Conservation (phyloP, 2,329 filamentous ascomycete genomes). For the Sporothrix humicola region DNA sequence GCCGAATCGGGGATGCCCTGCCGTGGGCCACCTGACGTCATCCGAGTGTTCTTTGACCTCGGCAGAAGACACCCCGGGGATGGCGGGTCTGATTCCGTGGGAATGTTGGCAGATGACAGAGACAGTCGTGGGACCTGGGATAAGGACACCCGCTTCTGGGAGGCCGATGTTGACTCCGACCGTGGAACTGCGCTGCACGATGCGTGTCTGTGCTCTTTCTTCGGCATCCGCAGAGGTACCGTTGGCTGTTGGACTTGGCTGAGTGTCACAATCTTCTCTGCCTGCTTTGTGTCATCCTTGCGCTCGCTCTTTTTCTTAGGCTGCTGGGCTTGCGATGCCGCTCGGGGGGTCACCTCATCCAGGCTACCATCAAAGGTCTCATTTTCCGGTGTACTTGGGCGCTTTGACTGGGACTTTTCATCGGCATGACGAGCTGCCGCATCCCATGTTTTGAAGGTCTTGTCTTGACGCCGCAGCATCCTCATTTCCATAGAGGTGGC, state of each 20-base stretch:
- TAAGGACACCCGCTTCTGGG: constrained; percentile 26
- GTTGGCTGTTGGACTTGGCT: constrained; percentile 11
- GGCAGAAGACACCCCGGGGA: constrained; percentile 34
- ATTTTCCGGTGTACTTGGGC: constrained; percentile 9
- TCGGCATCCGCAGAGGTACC: constrained; percentile 35
- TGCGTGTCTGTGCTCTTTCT: constrained; percentile 36
- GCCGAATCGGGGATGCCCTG: constrained; percentile 32
- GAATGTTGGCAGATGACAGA: constrained; percentile 24
- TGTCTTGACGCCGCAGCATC: constrained; percentile 27
- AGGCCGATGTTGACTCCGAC: constrained; percentile 1
- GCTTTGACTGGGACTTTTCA: background rate
- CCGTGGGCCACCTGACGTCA: constrained; percentile 18
- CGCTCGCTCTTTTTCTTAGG: background rate
- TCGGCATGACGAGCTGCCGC: background rate
- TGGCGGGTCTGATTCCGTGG: constrained; percentile 3
- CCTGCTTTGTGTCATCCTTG: background rate
- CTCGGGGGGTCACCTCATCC: constrained; percentile 36
- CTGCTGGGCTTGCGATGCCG: background rate
- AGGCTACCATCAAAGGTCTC: background rate
- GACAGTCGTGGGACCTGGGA: constrained; percentile 29
- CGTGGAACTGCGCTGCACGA: constrained; percentile 21
- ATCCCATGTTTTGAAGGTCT: background rate
- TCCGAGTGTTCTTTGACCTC: constrained; percentile 18
- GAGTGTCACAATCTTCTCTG: background rate
- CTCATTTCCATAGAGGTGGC: constrained; percentile 28